A percentile compares a stretch with the other conserved stretches of the same genome.
These are phyloP conservation scores for Petunia axillaris DNA, from an alignment of 257 asterid species.

Conservation along the genomic window DNA sequence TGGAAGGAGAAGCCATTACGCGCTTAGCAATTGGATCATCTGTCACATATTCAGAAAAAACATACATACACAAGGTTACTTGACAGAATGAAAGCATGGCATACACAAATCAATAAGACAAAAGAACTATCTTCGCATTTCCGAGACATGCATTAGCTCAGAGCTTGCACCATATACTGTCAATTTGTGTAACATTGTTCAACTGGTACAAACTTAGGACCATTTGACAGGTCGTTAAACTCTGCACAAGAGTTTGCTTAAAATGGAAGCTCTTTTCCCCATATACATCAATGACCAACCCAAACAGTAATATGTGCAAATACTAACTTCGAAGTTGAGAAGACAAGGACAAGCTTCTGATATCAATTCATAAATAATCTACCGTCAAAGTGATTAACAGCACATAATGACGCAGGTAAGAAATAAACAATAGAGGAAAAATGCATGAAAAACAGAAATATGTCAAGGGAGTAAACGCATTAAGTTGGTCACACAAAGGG, in stretches of 20 bases:
- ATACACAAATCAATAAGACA: conserved; percentile 1
- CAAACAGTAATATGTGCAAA: neutral
- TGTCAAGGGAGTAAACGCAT: neutral
- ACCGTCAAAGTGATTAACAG: neutral
- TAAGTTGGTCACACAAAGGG: neutral
- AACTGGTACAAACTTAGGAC: neutral
- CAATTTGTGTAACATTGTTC: neutral
- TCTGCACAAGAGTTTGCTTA: neutral
- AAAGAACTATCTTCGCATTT: conserved; percentile 11
- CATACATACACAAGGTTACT: conserved; percentile 25
- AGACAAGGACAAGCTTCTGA: conserved; percentile 14
- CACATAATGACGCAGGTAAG: neutral
- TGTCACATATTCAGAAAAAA: conserved; percentile 38
- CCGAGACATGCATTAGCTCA: conserved; percentile 20
- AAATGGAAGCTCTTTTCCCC: neutral
- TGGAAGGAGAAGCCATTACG: conserved; percentile 43
- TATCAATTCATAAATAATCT: conserved; percentile 18
- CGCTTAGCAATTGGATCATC: conserved; percentile 92
- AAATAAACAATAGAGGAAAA: conserved; percentile 10
- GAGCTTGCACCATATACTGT: neutral
- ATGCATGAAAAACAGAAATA: neutral
- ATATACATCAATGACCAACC: conserved; percentile 3
- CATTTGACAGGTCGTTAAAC: neutral
- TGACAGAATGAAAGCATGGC: neutral
- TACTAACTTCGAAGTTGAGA: neutral